Base-by-base conservation (phyloP, 306 rosid genomes). In the Sindora glabra region DNA sequence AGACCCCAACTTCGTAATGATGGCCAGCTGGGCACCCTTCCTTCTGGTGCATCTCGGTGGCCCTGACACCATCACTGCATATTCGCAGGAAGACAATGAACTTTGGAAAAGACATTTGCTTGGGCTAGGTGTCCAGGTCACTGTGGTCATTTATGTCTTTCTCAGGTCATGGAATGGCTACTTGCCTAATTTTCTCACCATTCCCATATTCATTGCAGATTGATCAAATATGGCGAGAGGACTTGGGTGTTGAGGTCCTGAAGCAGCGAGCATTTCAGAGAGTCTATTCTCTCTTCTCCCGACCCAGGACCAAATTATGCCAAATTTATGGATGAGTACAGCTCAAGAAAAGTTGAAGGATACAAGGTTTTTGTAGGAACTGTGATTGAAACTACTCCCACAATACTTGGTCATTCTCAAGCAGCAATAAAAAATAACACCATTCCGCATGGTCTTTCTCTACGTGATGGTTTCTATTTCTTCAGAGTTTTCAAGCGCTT, bases 31-130 rank as follows among this genome's bases (percentile, higher is more conserved):
- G 79, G 77, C 74, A 3, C 74, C 85, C 16, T 72, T 76, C 62
- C 77, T 80, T 18, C 77, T 76, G 5, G 48, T 75, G 24, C 79
- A 72, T 48, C 81, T 80, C 2, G 78, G 85, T 12, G 76, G 81
- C 3, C 81, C 78, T 2, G 81, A 80, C 47, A 75, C 47, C 24
- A 64, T 80, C 16, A 72, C 77, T 18, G 79, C 77, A 0, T 80
- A 59, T 33, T 59, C 79, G 2, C 37, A 59, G 5, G 79, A 68
- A 29, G 85, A 76, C 36, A 80, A 75, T 10, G 69, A 80, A 17
- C 24, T 72, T 0, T 80, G 81, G 74, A 46, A 8, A 0, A 57
- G 79, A 6, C 81, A 65, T 34, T 13, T 54, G 3, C 57, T 75
- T 2, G 59, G 8, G 19, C 61, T 72, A 16, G 1, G 0, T 25